These are phyloP conservation scores for Mycena amicta DNA, from an alignment of 768 basidiomycete genomes.

Conservation along the genomic window DNA sequence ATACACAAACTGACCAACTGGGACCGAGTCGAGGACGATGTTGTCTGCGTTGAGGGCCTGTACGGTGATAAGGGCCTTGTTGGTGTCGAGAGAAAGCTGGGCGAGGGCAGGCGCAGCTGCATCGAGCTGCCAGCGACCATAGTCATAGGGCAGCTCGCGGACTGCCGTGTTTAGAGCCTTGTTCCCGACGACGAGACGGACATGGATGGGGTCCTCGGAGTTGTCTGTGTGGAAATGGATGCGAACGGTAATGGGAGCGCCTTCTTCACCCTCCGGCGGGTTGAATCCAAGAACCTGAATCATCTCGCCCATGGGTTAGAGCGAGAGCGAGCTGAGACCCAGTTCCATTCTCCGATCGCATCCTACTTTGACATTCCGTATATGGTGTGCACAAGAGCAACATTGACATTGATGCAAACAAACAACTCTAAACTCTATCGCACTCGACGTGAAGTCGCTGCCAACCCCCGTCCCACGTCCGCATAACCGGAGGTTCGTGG, in stretches of 20 bases:
- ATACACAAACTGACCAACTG: slow-evolving; percentile 75
- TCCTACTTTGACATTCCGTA: not conserved
- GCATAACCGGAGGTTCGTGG: slow-evolving; percentile 71
- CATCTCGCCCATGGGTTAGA: not conserved
- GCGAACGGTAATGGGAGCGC: slow-evolving; percentile 64
- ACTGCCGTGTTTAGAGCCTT: slow-evolving; percentile 72
- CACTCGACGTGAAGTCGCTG: slow-evolving; percentile 55
- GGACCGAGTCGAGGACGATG: slow-evolving; percentile 60
- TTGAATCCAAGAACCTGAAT: slow-evolving; percentile 66
- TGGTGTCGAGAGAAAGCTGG: slow-evolving; percentile 38
- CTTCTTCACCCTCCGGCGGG: slow-evolving; percentile 64
- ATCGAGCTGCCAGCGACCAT: slow-evolving; percentile 66
- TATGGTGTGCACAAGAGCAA: not conserved
- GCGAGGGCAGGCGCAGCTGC: slow-evolving; percentile 60
- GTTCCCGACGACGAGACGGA: slow-evolving; percentile 75
- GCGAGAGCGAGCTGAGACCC: not conserved
- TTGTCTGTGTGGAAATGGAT: slow-evolving; percentile 58
- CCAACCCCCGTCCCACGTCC: slow-evolving; percentile 55
- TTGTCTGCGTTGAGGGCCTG: slow-evolving; percentile 62
- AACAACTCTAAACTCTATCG: not conserved
- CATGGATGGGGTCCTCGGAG: slow-evolving; percentile 56
- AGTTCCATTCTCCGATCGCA: not conserved
- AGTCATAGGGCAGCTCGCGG: slow-evolving; percentile 46
- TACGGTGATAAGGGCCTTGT: slow-evolving; percentile 57
- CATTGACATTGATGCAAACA: not conserved